These are phyloP conservation scores for Penicillium thymicola DNA, from an alignment of 2,329 filamentous ascomycete species.

Conservation along the genomic window DNA sequence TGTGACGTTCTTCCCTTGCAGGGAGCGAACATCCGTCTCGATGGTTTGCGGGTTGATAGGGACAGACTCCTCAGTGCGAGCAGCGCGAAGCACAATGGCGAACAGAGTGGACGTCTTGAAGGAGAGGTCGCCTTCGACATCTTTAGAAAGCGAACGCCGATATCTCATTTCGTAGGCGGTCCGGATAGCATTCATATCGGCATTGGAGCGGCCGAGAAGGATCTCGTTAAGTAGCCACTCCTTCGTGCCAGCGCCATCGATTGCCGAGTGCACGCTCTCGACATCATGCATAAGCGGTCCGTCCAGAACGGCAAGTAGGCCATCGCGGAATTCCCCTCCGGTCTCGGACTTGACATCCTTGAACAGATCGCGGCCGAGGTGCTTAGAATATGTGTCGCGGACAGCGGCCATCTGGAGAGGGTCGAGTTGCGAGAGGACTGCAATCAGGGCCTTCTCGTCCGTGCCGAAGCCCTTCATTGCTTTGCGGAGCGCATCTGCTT, in stretches of 20 bases:
- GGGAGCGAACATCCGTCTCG: slow-evolving; percentile 69
- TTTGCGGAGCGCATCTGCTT: slow-evolving; percentile 68
- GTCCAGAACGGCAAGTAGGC: slow-evolving; percentile 68
- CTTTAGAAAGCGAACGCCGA: slow-evolving; percentile 63
- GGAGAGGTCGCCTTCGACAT: slow-evolving; percentile 75
- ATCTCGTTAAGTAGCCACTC: slow-evolving; percentile 83
- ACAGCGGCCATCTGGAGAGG: slow-evolving; percentile 72
- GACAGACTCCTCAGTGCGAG: slow-evolving; percentile 71
- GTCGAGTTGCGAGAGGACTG: slow-evolving; percentile 67
- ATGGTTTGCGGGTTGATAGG: slow-evolving; percentile 71
- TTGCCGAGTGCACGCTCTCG: slow-evolving; percentile 64
- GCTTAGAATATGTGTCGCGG: slow-evolving; percentile 63
- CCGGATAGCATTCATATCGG: slow-evolving; percentile 85
- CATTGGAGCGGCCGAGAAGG: slow-evolving; percentile 76
- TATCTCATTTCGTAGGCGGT: slow-evolving; percentile 67
- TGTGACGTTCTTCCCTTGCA: slow-evolving; percentile 58
- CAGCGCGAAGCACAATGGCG: slow-evolving; percentile 71
- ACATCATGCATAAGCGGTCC: slow-evolving; percentile 79
- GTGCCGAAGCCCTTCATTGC: slow-evolving; percentile 96
- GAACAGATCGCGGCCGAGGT: slow-evolving; percentile 65
- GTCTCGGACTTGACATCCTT: slow-evolving; percentile 77
- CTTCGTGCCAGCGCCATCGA: slow-evolving; percentile 80
- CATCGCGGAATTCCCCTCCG: slow-evolving; percentile 68
- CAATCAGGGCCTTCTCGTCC: slow-evolving; percentile 74
- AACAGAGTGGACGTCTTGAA: slow-evolving; percentile 85